A percentile compares a stretch with the other conserved stretches of the same genome.
phyloP scores from a whole-genome alignment of 257 asterid species.

The Solanum acaule region DNA sequence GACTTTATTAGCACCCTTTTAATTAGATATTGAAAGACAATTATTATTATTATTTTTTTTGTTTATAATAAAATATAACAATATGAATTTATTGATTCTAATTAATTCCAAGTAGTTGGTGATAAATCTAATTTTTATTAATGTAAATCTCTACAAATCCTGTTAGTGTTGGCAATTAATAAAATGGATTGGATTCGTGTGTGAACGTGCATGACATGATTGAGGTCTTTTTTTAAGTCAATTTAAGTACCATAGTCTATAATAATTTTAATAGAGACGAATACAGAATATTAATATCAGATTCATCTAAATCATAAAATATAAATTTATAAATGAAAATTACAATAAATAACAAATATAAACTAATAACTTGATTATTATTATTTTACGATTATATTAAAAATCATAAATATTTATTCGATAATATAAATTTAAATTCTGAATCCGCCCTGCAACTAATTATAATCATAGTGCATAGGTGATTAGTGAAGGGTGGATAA shows the following conservation, averaged over 20 bases:
- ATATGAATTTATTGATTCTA: neutral
- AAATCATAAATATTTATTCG: neutral
- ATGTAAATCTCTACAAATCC: neutral
- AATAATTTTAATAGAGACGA: neutral
- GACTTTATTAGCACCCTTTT: neutral
- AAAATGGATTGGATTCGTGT: neutral
- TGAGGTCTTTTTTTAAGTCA: neutral
- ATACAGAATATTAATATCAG: neutral
- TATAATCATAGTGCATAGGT: neutral
- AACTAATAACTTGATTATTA: neutral
- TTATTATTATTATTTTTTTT: neutral
- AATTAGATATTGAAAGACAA: neutral
- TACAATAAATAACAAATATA: neutral
- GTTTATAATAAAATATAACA: neutral
- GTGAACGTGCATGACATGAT: neutral
- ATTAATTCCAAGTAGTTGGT: neutral
- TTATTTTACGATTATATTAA: neutral
- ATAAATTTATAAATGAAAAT: neutral
- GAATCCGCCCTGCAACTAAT: neutral
- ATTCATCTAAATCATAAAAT: neutral
- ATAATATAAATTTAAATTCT: neutral
- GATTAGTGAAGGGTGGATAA: neutral
- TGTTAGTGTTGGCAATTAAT: neutral
- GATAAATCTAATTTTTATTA: neutral
- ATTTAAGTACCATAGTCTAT: neutral